Base-by-base conservation (phyloP, 2,329 filamentous ascomycete genomes). In the Plenodomus lindquistii region DNA sequence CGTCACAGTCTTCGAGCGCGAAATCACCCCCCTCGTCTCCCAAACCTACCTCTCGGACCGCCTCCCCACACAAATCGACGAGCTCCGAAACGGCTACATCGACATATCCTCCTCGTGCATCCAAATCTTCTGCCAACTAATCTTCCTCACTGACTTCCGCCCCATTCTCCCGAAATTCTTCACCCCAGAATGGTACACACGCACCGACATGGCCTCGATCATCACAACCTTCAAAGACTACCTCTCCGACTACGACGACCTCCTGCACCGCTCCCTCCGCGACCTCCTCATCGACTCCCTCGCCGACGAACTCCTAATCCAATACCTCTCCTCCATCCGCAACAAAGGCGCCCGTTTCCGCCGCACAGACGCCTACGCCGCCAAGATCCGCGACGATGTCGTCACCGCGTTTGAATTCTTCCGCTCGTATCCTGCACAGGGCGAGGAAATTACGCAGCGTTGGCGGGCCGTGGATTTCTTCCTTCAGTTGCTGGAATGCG, bases 161-260 rank as follows among this genome's bases (percentile, higher is more conserved):
- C 71, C 84, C 20, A 91, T 95, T 31, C 85, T 96, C 69, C 82
- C 87, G 37, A 89, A 94, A 57, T 92, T 97, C 77, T 99, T 97
- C 78, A 97, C 92, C 0, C 80, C 85, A 8, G 84, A 84, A 54
- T 99, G 94, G 94, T 99, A 99, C 74, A 77, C 82, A 36, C 84
- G 85, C 64, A 91, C 87, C 35, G 87, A 89, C 46, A 93, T 99
- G 85, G 91, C 91, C 65, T 90, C 93, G 62, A 96, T 99, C 78
- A 88, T 91, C 39, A 90, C 88, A 20, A 99, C 94, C 0, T 93
- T 99, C 68, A 90, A 96, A 60, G 94, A 97, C 74, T 99, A 99
- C 75, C 83, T 97, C 61, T 77, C 81, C 65, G 93, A 99, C 75
- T 97, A 97, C 77, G 82, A 85, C 50, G 80, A 84, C 43, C 88